Evolutionary conservation across 495 filamentous ascomycete genomes (phyloP), one percentile per base, ranked within the genome.

Genomic region (Penicillium lagena): DNA sequence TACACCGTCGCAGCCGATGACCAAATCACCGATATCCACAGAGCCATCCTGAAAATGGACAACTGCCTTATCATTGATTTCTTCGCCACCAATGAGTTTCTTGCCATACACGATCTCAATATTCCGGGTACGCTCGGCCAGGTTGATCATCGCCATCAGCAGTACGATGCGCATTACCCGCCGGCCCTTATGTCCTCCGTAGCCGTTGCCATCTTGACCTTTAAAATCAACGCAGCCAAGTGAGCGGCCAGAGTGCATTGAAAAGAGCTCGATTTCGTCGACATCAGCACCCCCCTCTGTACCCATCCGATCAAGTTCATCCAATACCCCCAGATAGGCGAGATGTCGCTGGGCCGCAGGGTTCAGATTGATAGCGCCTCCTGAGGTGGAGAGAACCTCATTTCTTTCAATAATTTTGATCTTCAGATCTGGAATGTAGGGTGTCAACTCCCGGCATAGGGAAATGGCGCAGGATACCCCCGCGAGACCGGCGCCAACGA

Each of bases 1-100:
- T n/a, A 83, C 78, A 6, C 81, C 81, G 49, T 85, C 81, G 54
- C 79, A 82, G 36, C 79, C 80, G 7, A 83, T 55, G 2, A 83
- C 59, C 4, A 83, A 52, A 43, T 83, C 75, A 0, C 67, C 78
- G 15, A 59, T 57, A 1, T 64, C 72, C 4, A 58, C 54, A 0
- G 64, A 64, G 3, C 73, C 72, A 53, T 78, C 75, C 27, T 70
- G 55, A 52, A 84, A 82, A 17, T 62, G 55, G 11, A 79, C 50
- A 6, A 62, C 61, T 1, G 78, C 75, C 14, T 62, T 52, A 31
- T 68, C 52, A 1, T 55, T 53, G 2, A 52, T 45, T 40, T 77
- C 76, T 10, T 71, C 54, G 36, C 64, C 63, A 7, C 51, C 50
- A 10, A 60, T 35, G 27, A 75, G 50, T 28, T 70, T 71, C 47